phyloP scores from a whole-genome alignment of 805 yeast species.

The Cyberlindnera mrakii region DNA sequence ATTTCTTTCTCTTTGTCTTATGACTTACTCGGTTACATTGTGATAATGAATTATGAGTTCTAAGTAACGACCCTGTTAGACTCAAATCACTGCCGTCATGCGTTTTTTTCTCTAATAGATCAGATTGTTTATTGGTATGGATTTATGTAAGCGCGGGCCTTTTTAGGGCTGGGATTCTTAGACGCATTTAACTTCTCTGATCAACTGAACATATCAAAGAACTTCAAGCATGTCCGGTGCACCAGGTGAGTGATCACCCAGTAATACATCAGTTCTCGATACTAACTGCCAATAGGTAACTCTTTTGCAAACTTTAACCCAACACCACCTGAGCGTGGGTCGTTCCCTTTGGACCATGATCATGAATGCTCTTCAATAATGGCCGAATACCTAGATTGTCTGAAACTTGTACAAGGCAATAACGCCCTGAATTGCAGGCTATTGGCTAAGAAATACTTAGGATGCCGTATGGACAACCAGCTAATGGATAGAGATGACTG shows the following conservation, averaged over 20 bases:
- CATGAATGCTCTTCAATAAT: constrained; percentile 75
- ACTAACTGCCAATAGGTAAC: constrained; percentile 28
- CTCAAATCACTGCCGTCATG: no score
- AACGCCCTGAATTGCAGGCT: constrained; percentile 89
- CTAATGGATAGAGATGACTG: constrained; percentile 56
- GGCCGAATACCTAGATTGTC: constrained; percentile 70
- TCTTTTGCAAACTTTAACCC: constrained; percentile 54
- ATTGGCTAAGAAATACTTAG: constrained; percentile 73
- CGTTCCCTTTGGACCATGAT: constrained; percentile 90
- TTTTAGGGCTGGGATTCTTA: no score
- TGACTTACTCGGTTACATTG: not conserved
- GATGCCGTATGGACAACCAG: constrained; percentile 83
- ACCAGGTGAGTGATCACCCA: constrained; percentile 8
- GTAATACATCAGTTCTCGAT: no score
- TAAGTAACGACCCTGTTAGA: no score
- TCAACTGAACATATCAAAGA: not conserved
- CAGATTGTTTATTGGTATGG: no score
- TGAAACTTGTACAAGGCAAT: constrained; percentile 69
- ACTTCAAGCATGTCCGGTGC: constrained; percentile 13
- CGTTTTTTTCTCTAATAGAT: no score
- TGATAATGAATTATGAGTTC: no score
- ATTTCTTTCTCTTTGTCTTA: not conserved
- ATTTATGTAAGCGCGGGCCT: no score
- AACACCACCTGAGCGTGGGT: constrained; percentile 93
- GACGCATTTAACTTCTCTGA: no score